phyloP scores from a whole-genome alignment of 73 alveolate genomes.

The Tetrahymena borealis region DNA sequence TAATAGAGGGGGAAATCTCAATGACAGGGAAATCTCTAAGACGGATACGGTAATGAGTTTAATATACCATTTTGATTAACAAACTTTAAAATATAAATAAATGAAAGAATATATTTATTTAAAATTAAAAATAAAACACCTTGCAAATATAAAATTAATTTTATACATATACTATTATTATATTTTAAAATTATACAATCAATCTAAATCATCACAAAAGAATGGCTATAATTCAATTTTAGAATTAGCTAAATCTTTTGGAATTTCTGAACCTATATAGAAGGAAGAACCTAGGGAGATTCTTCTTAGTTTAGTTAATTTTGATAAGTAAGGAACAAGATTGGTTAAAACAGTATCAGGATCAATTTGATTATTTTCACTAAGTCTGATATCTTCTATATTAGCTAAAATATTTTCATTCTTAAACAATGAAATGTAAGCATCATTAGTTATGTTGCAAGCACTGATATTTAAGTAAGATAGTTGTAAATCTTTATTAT shows the following conservation, averaged over 20 bases:
- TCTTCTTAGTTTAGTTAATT: neutral
- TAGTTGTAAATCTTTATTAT: neutral
- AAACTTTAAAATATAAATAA: no score
- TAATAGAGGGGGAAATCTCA: no score
- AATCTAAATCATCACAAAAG: slow-evolving; percentile 1
- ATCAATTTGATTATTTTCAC: neutral
- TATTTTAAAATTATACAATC: neutral
- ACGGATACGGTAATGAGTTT: no score
- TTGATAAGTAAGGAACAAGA: neutral
- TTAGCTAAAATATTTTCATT: neutral
- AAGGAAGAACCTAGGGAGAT: neutral
- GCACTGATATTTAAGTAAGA: neutral
- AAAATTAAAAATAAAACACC: no score
- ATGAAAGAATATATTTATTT: no score
- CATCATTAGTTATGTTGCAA: neutral
- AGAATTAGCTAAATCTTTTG: neutral
- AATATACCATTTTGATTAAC: no score
- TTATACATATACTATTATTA: no score
- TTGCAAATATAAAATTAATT: no score
- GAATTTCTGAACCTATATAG: neutral
- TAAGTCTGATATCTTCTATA: neutral
- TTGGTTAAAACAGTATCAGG: neutral
- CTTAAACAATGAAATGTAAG: neutral
- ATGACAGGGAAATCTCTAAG: no score
- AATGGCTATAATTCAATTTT: neutral